Evolutionary conservation across 208 protist species (phyloP), one percentile per base, ranked within the genome.

Genomic region (Leishmania major): DNA sequence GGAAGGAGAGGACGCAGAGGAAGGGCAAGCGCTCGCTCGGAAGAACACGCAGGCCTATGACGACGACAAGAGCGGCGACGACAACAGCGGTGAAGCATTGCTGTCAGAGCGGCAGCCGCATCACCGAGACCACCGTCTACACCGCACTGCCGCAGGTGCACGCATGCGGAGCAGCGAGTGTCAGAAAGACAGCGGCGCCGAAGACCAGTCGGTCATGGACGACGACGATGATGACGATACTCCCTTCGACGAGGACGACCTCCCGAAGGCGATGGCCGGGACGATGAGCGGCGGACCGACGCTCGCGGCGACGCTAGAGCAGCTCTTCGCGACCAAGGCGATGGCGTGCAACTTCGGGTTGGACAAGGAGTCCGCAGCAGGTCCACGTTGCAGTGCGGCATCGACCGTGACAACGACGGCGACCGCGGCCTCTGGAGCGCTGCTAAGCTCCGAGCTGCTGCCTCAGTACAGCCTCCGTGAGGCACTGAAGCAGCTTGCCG

Each of bases 261-360:
- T 76, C 4, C 67, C 78, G 0, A 79, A 79, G 17, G 78, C 78
- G 6, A 45, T 83, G 59, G 35, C 59, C 10, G 78, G 78, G 3
- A 76, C 78, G 31, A 31, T 76, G 78, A 43, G n/a, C 59, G 49
- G 66, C 40, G 70, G 53, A 5, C 67, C 25, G n/a, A 60, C 35
- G 19, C 25, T 77, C 15, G 78, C 83, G 22, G 79, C 75, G n/a
- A 86, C 83, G 19, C 45, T 86, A 47, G 74, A 79, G 55, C 83
- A 83, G 78, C 78, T 86, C 22, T 76, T 83, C 4, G 31, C 45
- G 19, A 25, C 71, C 49, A 69, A 37, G 53, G 53, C 78, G 17
- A 47, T 64, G 35, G 1, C 79, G 37, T 78, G 62, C 60, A n/a
- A 17, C 55, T 28, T 15, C 15, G 49, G 75, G 11, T 31, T 31